Conservation (phyloP, 352 stramenopile genomes). For the Pythium aphanidermatum region DNA sequence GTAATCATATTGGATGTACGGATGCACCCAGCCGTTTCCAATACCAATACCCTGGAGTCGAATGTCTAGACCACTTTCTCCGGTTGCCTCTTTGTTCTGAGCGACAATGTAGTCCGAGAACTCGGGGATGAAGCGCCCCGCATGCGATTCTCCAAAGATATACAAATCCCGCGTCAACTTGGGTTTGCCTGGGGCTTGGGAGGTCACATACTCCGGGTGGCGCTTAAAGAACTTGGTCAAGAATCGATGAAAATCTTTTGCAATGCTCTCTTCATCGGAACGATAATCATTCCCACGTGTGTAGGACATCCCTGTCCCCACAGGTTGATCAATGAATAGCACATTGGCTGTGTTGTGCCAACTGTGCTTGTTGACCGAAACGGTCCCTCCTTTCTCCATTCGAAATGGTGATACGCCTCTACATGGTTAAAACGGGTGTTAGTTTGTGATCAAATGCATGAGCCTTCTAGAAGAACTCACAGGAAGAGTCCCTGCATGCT, state of each 20-base stretch:
- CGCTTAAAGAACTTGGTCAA: constrained; percentile 89
- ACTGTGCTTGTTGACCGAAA: constrained; percentile 63
- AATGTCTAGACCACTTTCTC: constrained; percentile 33
- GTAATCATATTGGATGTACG: constrained; percentile 94
- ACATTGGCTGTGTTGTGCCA: constrained; percentile 73
- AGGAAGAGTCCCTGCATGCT: constrained; percentile 78
- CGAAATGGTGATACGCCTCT: constrained; percentile 66
- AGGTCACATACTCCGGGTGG: constrained; percentile 66
- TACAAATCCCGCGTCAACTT: constrained; percentile 79
- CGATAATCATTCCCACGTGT: constrained; percentile 50
- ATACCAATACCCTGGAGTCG: constrained; percentile 89
- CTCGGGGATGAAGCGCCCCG: constrained; percentile 95
- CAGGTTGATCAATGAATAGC: constrained; percentile 81
- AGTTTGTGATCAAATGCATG: neutral
- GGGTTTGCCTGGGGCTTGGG: constrained; percentile 26
- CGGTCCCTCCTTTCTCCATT: constrained; percentile 38
- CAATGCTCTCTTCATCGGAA: constrained; percentile 35
- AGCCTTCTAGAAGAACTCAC: constrained; percentile 16
- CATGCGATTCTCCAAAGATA: constrained; percentile 96
- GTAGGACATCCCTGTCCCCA: constrained; percentile 75
- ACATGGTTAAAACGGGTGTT: neutral
- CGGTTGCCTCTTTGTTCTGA: constrained; percentile 53
- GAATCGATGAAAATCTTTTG: constrained; percentile 91
- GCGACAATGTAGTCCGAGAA: constrained; percentile 93
- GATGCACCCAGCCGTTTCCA: constrained; percentile 97